Conservation (phyloP, 768 basidiomycete species). For the Pholiota molesta region DNA sequence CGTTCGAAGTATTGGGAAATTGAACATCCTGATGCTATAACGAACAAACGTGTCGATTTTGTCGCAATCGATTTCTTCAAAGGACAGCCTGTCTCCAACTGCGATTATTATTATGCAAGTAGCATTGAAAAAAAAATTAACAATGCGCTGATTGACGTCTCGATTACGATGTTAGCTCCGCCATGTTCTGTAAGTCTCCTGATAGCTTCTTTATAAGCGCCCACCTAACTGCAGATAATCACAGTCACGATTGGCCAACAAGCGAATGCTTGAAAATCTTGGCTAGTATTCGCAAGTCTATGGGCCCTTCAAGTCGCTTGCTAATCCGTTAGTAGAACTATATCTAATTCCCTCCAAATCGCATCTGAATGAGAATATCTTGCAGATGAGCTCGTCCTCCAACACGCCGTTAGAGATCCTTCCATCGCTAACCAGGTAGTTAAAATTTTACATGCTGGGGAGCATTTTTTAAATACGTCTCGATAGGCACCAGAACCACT, state of each 20-base stretch:
- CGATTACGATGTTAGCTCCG: not conserved
- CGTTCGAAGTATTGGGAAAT: constrained; percentile 1
- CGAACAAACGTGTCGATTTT: not conserved
- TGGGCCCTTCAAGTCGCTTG: constrained; percentile 1
- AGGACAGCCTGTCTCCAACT: constrained; percentile 1
- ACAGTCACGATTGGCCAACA: constrained; percentile 2
- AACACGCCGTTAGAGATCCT: constrained; percentile 3
- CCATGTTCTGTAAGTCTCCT: constrained; percentile 1
- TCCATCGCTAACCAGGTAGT: not conserved
- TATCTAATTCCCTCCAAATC: not conserved
- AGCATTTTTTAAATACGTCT: not conserved
- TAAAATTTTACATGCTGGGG: not conserved
- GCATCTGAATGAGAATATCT: not conserved
- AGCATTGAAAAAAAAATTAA: too few species aligned
- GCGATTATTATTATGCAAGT: constrained; percentile 9
- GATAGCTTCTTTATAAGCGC: not conserved
- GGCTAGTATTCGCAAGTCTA: not conserved
- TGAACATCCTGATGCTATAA: not conserved
- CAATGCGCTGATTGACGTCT: not conserved
- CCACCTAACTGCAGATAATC: not conserved
- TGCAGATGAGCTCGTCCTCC: constrained; percentile 7
- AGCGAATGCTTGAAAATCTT: constrained; percentile 1
- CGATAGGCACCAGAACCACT: not conserved
- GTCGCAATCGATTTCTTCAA: constrained; percentile 1
- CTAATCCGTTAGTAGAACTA: not conserved